phyloP scores from a whole-genome alignment of 106 monocot genomes.

The Xerophyta viscosa region DNA sequence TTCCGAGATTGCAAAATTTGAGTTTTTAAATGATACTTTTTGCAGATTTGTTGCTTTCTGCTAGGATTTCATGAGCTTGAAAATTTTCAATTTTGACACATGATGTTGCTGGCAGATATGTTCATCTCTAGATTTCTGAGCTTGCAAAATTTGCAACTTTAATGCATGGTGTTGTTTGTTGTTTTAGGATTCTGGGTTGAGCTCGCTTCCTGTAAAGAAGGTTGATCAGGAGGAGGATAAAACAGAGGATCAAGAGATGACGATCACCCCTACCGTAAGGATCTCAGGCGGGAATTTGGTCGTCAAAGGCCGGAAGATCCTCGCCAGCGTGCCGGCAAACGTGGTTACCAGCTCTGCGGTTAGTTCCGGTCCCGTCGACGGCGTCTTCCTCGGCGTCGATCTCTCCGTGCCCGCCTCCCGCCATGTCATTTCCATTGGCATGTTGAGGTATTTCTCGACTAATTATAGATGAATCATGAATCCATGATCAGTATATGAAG shows the following conservation, averaged over 20 bases:
- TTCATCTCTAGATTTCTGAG: too few species aligned
- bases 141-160: too few species aligned
- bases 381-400: slow-evolving; percentile 58
- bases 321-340: slow-evolving; percentile 47
- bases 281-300: slow-evolving; percentile 47
- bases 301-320: slow-evolving; percentile 36
- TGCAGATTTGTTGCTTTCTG: too few species aligned
- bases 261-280: slow-evolving; percentile 38
- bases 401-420: slow-evolving; percentile 30
- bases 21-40: too few species aligned
- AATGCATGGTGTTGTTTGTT: too few species aligned
- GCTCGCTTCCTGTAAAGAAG: slow-evolving; percentile 1
- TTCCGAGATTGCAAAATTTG: too few species aligned
- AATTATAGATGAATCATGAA: not conserved
- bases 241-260: slow-evolving; percentile 30
- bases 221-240: not conserved
- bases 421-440: slow-evolving; percentile 73
- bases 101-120: too few species aligned
- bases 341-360: slow-evolving; percentile 38
- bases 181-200: slow-evolving; percentile 6
- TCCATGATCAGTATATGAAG: too few species aligned
- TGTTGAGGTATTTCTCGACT: slow-evolving; percentile 56
- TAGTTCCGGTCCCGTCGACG: slow-evolving; percentile 39
- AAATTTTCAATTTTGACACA: too few species aligned
- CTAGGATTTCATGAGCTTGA: too few species aligned